These are phyloP conservation scores for Citrullus amarus DNA, from an alignment of 306 rosid genomes.

Conservation along the genomic window DNA sequence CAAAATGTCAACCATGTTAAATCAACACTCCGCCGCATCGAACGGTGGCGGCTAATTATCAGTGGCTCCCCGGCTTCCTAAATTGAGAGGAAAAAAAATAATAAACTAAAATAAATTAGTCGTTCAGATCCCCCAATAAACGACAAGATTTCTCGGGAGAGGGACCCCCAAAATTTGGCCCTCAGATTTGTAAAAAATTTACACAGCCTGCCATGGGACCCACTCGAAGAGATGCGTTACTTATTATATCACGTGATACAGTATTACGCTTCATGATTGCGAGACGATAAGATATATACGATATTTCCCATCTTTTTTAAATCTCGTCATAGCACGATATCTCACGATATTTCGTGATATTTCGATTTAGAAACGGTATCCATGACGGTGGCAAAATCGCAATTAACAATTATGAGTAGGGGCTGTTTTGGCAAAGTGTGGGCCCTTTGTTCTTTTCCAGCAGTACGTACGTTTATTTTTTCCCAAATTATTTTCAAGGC, in stretches of 20 bases:
- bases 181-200: slow-evolving; percentile 8
- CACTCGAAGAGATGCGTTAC: slow-evolving; percentile 22
- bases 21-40: neutral
- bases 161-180: slow-evolving; percentile 16
- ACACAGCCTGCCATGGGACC: slow-evolving; percentile 43
- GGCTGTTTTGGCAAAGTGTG: neutral
- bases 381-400: neutral
- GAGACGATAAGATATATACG: slow-evolving; percentile 12
- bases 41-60: slow-evolving; percentile 9
- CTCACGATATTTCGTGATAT: too few species aligned
- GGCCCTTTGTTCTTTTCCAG: slow-evolving; percentile 2
- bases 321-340: too few species aligned
- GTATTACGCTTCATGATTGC: slow-evolving; percentile 27
- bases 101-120: slow-evolving; percentile 30
- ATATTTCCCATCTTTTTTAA: too few species aligned
- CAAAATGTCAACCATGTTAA: neutral
- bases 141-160: slow-evolving; percentile 41
- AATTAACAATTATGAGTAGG: neutral
- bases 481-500: neutral
- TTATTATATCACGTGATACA: slow-evolving; percentile 45
- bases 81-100: neutral
- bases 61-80: neutral
- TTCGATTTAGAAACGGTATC: too few species aligned
- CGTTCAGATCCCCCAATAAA: slow-evolving; percentile 38
- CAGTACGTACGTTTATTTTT: neutral